Evolutionary conservation across 768 basidiomycete species (phyloP).

Genomic region (Leccinum obscurum): DNA sequence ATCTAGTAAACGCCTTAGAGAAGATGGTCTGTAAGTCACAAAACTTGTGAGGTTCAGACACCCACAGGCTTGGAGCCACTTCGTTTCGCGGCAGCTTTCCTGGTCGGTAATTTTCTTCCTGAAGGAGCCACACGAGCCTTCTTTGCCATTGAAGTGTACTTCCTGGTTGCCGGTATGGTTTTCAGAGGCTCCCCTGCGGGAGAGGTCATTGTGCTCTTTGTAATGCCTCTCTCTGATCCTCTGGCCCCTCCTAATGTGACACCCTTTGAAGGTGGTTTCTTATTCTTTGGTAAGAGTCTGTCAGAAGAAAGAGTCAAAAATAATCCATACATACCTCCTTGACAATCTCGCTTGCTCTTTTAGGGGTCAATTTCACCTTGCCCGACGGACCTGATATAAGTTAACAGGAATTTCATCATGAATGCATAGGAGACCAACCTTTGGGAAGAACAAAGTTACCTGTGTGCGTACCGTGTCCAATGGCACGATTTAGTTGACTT

Average conservation of each 20-base stretch:
- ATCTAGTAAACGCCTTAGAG: slow-evolving; percentile 6
- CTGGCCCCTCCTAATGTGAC: not conserved
- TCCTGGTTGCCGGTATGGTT: slow-evolving; percentile 10
- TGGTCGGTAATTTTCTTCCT: slow-evolving; percentile 10
- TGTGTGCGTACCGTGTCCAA: slow-evolving; percentile 50
- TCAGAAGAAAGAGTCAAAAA: not conserved
- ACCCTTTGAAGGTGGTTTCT: slow-evolving; percentile 9
- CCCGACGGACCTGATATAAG: slow-evolving; percentile 25
- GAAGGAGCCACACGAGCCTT: slow-evolving; percentile 18
- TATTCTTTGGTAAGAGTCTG: slow-evolving; percentile 10
- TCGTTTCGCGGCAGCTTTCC: slow-evolving; percentile 5
- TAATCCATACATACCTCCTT: slow-evolving; percentile 13
- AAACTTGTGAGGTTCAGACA: not conserved
- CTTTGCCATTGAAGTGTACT: slow-evolving; percentile 29
- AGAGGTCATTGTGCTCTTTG: not conserved
- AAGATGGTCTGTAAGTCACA: not conserved
- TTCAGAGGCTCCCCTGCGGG: slow-evolving; percentile 7
- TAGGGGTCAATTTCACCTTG: slow-evolving; percentile 28
- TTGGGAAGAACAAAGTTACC: slow-evolving; percentile 60
- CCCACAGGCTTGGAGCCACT: slow-evolving; percentile 13
- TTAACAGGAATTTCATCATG: not conserved
- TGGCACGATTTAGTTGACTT: slow-evolving; percentile 53
- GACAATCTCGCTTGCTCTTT: slow-evolving; percentile 5
- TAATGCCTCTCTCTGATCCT: not conserved
- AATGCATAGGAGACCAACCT: slow-evolving; percentile 27